Evolutionary conservation across 1,284 basidiomycete genomes (phyloP).

Genomic region (Ustilago crameri): DNA sequence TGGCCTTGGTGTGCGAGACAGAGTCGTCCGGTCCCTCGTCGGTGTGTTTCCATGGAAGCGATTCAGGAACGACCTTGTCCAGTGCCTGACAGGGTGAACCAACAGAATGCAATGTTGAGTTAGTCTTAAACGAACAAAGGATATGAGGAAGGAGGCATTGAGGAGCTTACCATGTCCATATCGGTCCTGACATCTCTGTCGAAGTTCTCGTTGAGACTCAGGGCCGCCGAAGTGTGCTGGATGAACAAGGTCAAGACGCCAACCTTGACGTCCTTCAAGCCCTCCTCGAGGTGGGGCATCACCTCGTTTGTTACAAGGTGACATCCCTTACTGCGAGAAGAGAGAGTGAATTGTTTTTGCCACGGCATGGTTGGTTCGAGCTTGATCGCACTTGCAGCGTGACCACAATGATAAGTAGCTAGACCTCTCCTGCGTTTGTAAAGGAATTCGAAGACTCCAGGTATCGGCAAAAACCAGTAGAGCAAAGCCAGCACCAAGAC

Average conservation of each 20-base stretch:
- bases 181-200: slow-evolving; percentile 74
- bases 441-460: slow-evolving; percentile 35
- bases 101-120: too few relatives aligned
- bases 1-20: slow-evolving; percentile 85
- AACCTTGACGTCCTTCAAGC: slow-evolving; percentile 71
- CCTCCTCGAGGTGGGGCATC: slow-evolving; percentile 77
- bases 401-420: not conserved
- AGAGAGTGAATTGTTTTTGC: slow-evolving; percentile 83
- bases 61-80: slow-evolving; percentile 83
- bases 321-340: slow-evolving; percentile 72
- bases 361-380: slow-evolving; percentile 77
- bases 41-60: slow-evolving; percentile 84
- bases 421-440: slow-evolving; percentile 13
- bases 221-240: slow-evolving; percentile 87
- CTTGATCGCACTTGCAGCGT: not conserved
- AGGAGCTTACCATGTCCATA: slow-evolving; percentile 70
- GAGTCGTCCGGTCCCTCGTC: slow-evolving; percentile 75
- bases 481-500: slow-evolving; percentile 29
- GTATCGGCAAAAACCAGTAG: slow-evolving; percentile 49
- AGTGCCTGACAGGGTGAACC: slow-evolving; percentile 70
- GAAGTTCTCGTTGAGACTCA: slow-evolving; percentile 88
- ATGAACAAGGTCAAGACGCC: slow-evolving; percentile 72
- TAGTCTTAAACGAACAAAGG: not conserved
- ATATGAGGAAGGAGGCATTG: not conserved
- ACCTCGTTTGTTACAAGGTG: slow-evolving; percentile 89